Evolutionary conservation across 805 yeast genomes (phyloP).

Genomic region (Candida awuae): DNA sequence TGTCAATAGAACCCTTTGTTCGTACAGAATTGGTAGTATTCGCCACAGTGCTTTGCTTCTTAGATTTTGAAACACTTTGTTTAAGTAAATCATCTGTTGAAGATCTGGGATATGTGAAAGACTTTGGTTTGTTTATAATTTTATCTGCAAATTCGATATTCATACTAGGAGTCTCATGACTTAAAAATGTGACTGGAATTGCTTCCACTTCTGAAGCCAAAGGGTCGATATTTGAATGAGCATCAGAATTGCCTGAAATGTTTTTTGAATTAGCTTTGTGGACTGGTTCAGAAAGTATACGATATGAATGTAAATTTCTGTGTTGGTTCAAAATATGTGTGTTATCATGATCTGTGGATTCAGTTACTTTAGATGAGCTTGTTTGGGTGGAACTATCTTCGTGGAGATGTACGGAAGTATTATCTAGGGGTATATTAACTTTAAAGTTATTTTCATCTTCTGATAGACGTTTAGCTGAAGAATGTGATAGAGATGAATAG

Average conservation of each 20-base stretch:
- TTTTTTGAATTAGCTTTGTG: not conserved
- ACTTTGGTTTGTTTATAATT: not conserved
- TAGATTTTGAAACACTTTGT: not conserved
- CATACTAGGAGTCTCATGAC: no score
- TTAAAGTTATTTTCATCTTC: constrained; percentile 7
- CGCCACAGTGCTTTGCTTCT: not conserved
- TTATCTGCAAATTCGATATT: no score
- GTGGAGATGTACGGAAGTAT: constrained; percentile 1
- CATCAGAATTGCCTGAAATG: not conserved
- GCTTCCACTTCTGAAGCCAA: not conserved
- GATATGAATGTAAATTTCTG: constrained; percentile 2
- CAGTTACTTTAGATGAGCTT: not conserved
- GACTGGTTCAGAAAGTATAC: constrained; percentile 4
- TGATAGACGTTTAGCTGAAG: no score
- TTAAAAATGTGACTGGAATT: not conserved
- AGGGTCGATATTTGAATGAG: constrained; percentile 6
- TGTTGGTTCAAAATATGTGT: not conserved
- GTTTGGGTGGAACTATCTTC: constrained; percentile 5
- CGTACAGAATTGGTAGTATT: constrained; percentile 9
- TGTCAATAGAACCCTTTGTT: constrained; percentile 20
- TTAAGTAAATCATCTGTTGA: not conserved
- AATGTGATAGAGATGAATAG: no score
- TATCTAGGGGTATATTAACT: constrained; percentile 1
- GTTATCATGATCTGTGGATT: not conserved
- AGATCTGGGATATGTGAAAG: constrained; percentile 5